phyloP scores from a whole-genome alignment of 106 monocot species.

The Vanilla planifolia region DNA sequence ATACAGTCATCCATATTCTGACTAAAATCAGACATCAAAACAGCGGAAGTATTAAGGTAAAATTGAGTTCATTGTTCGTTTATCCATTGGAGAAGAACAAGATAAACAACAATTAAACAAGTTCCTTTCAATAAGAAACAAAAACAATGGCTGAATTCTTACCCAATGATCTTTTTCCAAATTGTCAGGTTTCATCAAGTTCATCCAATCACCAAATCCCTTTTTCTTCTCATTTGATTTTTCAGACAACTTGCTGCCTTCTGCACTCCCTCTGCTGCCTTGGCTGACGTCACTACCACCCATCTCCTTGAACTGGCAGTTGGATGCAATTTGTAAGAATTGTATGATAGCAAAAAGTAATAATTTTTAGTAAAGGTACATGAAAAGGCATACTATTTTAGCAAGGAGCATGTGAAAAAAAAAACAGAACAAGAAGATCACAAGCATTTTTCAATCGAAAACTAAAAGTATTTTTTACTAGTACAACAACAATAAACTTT shows the following conservation, averaged over 20 bases:
- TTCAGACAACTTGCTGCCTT: slow-evolving; percentile 49
- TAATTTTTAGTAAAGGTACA: neutral
- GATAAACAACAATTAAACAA: neutral
- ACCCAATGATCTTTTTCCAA: slow-evolving; percentile 97
- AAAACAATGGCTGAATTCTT: too few species aligned
- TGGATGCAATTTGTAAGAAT: neutral
- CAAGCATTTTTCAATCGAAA: too few species aligned
- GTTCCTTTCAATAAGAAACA: slow-evolving; percentile 1
- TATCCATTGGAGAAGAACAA: neutral
- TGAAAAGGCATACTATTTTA: neutral
- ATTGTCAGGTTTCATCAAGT: slow-evolving; percentile 65
- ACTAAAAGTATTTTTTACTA: too few species aligned
- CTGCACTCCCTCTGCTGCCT: slow-evolving; percentile 35
- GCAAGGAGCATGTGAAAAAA: neutral
- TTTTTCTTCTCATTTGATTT: slow-evolving; percentile 70
- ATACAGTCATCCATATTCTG: too few species aligned
- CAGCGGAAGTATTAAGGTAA: neutral
- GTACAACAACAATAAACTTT: too few species aligned
- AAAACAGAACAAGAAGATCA: neutral
- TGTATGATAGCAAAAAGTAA: neutral
- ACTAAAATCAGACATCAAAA: slow-evolving; percentile 1
- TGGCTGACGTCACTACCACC: slow-evolving; percentile 45
- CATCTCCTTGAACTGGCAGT: slow-evolving; percentile 65
- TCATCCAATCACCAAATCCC: slow-evolving; percentile 66
- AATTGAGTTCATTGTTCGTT: neutral